Evolutionary conservation across 495 filamentous ascomycete species (phyloP).

Genomic region (Podospora tetraspora): DNA sequence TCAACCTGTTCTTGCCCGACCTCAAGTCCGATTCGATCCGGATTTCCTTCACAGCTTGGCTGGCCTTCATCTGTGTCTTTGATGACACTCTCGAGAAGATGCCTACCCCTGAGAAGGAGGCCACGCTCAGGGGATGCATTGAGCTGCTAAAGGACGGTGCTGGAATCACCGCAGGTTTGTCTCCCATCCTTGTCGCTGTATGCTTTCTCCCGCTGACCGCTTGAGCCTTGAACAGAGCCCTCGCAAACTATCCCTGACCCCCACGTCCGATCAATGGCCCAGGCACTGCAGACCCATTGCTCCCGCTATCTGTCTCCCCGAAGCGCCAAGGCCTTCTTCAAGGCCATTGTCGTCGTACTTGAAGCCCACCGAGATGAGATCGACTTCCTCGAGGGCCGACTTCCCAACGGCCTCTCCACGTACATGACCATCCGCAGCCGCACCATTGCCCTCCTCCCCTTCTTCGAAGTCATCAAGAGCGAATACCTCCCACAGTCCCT

Average conservation of each 20-base stretch:
- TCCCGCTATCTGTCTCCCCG: not conserved
- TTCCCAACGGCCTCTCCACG: constrained; percentile 7
- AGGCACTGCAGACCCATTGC: constrained; percentile 2
- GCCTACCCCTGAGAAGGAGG: not conserved
- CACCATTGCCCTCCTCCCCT: constrained; percentile 20
- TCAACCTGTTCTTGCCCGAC: constrained; percentile 20
- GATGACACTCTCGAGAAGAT: constrained; percentile 20
- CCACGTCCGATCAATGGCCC: constrained; percentile 1
- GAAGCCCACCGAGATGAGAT: constrained; percentile 19
- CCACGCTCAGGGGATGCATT: constrained; percentile 6
- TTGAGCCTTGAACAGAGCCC: not conserved
- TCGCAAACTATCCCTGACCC: not conserved
- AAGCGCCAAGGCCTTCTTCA: constrained; percentile 11
- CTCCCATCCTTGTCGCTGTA: not conserved
- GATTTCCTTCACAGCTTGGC: constrained; percentile 17
- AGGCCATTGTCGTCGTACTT: constrained; percentile 8
- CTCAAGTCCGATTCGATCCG: constrained; percentile 5
- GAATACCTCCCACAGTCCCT: constrained; percentile 4
- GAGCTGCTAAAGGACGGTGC: not conserved
- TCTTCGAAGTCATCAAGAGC: constrained; percentile 23
- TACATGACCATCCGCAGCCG: constrained; percentile 19
- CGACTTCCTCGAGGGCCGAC: constrained; percentile 8
- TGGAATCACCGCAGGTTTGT: not conserved
- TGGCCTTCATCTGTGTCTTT: constrained; percentile 18
- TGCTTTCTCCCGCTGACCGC: not conserved